Evolutionary conservation across 768 basidiomycete species (phyloP).

Genomic region (Mrakia frigida): DNA sequence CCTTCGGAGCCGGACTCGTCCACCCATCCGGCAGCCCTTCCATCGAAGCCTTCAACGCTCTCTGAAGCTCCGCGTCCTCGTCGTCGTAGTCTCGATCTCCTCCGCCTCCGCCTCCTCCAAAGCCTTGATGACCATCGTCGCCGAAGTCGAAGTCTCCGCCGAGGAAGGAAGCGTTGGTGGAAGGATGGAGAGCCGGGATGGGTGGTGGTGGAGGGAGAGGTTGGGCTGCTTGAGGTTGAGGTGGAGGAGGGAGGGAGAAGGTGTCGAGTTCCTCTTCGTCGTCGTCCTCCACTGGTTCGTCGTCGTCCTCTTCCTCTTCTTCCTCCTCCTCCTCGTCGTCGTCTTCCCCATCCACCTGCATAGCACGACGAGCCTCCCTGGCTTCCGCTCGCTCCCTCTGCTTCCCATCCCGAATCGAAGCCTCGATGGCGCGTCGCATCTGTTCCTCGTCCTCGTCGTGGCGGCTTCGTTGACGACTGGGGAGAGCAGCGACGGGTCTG

Average conservation of each 20-base stretch:
- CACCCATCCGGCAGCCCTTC: not conserved
- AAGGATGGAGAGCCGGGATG: too few species aligned
- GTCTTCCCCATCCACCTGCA: conserved; percentile 22
- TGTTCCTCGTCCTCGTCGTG: conserved; percentile 33
- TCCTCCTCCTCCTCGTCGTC: conserved; percentile 16
- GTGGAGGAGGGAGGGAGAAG: not conserved
- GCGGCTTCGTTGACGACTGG: not conserved
- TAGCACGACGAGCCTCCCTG: not conserved
- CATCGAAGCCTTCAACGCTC: not conserved
- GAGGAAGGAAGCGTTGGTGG: not conserved
- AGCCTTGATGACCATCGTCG: not conserved
- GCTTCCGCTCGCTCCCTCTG: conserved; percentile 7
- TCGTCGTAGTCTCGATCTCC: conserved; percentile 4
- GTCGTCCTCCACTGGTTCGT: conserved; percentile 9
- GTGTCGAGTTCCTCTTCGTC: not conserved
- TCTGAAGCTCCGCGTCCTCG: conserved; percentile 10
- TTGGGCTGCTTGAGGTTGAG: not conserved
- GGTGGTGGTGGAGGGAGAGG: not conserved
- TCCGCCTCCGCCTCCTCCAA: not conserved
- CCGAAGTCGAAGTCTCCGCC: not conserved
- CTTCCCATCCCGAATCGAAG: conserved; percentile 22
- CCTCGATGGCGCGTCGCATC: conserved; percentile 26
- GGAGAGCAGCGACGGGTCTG: not conserved
- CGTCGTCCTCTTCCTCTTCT: conserved; percentile 21
- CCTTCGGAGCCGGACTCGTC: not conserved